Base-by-base conservation (phyloP, 257 asterid genomes). In the Striga asiatica region DNA sequence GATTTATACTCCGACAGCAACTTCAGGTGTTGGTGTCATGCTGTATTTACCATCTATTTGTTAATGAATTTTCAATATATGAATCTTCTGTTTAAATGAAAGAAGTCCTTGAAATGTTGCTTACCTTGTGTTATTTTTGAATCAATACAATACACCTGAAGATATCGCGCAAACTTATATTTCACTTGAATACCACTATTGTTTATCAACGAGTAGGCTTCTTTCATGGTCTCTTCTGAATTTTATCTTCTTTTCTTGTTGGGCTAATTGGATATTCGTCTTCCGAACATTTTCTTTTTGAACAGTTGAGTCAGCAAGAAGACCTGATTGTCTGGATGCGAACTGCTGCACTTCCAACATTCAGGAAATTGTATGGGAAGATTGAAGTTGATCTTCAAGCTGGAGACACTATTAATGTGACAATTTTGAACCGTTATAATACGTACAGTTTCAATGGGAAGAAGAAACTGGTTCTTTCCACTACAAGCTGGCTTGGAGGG, bases 291-390 rank as follows among this genome's bases (percentile, higher is more conserved):
- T 48, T 61, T 61, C 57, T 39, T 35, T 41, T 72, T 66, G 18
- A 51, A 68, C 89, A 87, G 96, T 56, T 87, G 80, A 70, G 65
- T 28, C 61, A 83, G 64, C 96, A 87, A 68, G 94, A 87, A 75
- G 74, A 83, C 77, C 92, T 83, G 25, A 87, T 87, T 42, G 96
- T 87, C 32, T 87, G 96, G 96, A 87, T 87, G 92, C 85, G 96
- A 60, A 87, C 94, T 52, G 96, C 94, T 14, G 92, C 96, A 18
- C 94, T 87, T 54, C 96, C 96, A 43, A 87, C 91, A n/a, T 87
- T 87, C 58, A 79, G 94, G 64, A 87, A 83, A 70, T 63, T 87
- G 72, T 83, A 83, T 53, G 96, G 96, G 58, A 81, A 64, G 66
- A 83, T 87, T 58, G 89, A 83, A 72, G 73, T 61, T 28, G 84